Evolutionary conservation across 2,329 filamentous ascomycete genomes (phyloP).

Genomic region (Calycina herbarum): DNA sequence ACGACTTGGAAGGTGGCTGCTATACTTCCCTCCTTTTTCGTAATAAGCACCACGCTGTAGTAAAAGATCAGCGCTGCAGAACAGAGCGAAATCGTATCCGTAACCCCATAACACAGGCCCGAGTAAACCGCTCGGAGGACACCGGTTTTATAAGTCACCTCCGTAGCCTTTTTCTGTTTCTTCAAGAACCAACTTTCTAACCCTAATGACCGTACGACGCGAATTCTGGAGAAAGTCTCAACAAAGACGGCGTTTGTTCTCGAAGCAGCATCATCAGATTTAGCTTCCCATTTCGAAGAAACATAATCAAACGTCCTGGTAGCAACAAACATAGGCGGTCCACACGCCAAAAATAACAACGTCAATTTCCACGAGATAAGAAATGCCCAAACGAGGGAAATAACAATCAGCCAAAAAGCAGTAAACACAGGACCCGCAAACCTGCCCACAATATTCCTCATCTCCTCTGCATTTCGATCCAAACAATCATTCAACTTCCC

Average conservation of each 20-base stretch:
- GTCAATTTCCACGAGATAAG: conserved; percentile 77
- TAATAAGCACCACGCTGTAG: conserved; percentile 70
- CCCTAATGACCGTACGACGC: conserved; percentile 72
- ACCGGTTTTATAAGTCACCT: conserved; percentile 59
- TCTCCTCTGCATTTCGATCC: conserved; percentile 82
- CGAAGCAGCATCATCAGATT: conserved; percentile 63
- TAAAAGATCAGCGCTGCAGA: conserved; percentile 80
- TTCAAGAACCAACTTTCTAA: conserved; percentile 69
- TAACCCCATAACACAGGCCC: conserved; percentile 74
- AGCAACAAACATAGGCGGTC: conserved; percentile 66
- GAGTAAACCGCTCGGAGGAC: conserved; percentile 64
- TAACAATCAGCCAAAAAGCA: conserved; percentile 63
- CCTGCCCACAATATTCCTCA: conserved; percentile 76
- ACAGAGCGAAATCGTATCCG: conserved; percentile 70
- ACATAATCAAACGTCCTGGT: conserved; percentile 65
- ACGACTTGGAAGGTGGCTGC: conserved; percentile 70
- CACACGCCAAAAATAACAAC: conserved; percentile 68
- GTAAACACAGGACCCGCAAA: conserved; percentile 72
- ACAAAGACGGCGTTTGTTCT: conserved; percentile 62
- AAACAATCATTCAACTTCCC: conserved; percentile 68
- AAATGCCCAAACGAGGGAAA: conserved; percentile 75
- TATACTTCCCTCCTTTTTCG: conserved; percentile 49
- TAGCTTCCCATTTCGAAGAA: conserved; percentile 70
- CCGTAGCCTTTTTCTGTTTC: conserved; percentile 58
- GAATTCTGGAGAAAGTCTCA: conserved; percentile 77